Evolutionary conservation across 2,329 filamentous ascomycete genomes (phyloP).

Genomic region (Claviceps purpurea): DNA sequence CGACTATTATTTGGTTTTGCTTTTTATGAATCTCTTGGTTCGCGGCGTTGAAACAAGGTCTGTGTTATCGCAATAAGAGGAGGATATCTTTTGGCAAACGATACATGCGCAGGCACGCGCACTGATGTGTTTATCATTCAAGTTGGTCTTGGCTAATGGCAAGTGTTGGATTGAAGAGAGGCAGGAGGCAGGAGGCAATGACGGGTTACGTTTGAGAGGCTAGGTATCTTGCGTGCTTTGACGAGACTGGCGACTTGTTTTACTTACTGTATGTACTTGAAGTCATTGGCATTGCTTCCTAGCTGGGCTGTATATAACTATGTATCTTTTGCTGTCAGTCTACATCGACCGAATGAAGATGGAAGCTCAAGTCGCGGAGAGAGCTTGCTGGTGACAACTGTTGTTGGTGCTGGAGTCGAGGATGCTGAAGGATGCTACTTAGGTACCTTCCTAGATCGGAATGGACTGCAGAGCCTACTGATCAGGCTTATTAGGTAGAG

Average conservation of each 20-base stretch:
- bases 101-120: background rate
- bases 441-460: background rate
- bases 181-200: background rate
- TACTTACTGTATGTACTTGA: constrained; percentile 3
- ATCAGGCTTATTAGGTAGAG: background rate
- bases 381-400: background rate
- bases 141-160: background rate
- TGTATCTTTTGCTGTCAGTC: constrained; percentile 4
- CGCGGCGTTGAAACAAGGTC: constrained; percentile 4
- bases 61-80: background rate
- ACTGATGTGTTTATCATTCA: background rate
- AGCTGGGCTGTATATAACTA: constrained; percentile 1
- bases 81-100: background rate
- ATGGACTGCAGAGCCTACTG: background rate
- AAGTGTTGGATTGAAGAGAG: background rate
- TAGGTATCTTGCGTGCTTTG: background rate
- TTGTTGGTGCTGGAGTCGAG: background rate
- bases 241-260: background rate
- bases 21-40: constrained; percentile 3
- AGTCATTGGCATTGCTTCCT: constrained; percentile 5
- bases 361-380: background rate
- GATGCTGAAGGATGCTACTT: background rate
- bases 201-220: background rate
- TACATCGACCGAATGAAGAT: background rate
- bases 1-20: constrained; percentile 3